Conservation (phyloP, 192 early-diverging fungal genomes). For the Allomyces javanicus region DNA sequence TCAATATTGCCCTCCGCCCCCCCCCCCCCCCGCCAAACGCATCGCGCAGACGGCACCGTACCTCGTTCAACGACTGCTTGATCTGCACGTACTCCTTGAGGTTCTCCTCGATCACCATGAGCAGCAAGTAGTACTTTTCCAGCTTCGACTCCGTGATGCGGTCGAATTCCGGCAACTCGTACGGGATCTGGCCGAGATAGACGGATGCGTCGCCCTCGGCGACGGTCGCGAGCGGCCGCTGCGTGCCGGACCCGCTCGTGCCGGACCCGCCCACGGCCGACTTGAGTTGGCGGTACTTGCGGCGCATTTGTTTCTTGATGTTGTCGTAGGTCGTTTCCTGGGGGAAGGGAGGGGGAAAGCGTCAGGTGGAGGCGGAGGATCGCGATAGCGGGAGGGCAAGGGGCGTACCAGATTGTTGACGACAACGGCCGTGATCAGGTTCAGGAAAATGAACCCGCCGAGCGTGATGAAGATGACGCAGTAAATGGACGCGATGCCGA, state of each 20-base stretch:
- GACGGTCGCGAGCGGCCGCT: conserved; percentile 6
- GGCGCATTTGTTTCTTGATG: conserved; percentile 8
- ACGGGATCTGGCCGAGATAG: conserved; percentile 20
- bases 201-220: conserved; percentile 8
- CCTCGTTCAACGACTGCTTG: conserved; percentile 14
- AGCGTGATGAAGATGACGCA: conserved; percentile 16
- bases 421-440: conserved; percentile 23
- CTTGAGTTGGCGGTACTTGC: conserved; percentile 12
- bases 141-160: conserved; percentile 20
- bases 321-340: conserved; percentile 11
- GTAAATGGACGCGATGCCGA: conserved; percentile 7
- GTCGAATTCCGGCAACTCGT: conserved; percentile 23
- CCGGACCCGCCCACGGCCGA: conserved; percentile 4
- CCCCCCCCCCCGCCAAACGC: too few relatives aligned
- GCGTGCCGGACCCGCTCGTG: background rate
- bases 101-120: conserved; percentile 21
- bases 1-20: background rate
- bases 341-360: background rate
- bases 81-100: conserved; percentile 13
- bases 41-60: background rate
- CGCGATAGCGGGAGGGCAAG: background rate
- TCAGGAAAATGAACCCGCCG: conserved; percentile 18
- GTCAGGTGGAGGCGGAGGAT: background rate
- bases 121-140: conserved; percentile 19
- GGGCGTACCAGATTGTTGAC: conserved; percentile 19